A percentile compares a stretch with the other conserved stretches of the same genome.
phyloP scores from a whole-genome alignment of 129 eudicot species.

The Saposhnikovia divaricata region DNA sequence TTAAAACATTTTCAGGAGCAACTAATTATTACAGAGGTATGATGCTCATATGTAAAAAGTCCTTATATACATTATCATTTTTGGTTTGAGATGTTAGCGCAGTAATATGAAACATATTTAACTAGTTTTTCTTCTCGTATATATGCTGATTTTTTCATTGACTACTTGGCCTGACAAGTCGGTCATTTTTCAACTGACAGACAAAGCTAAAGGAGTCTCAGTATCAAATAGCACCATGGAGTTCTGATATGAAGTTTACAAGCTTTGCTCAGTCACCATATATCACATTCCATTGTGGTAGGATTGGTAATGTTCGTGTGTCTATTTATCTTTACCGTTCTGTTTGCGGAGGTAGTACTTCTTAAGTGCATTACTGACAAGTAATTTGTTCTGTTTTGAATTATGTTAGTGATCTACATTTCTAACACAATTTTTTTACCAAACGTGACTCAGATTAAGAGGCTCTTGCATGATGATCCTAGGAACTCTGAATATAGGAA shows the following conservation, averaged over 20 bases:
- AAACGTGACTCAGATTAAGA: constrained; percentile 47
- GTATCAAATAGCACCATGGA: constrained; percentile 75
- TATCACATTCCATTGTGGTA: constrained; percentile 53
- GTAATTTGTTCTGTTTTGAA: neutral
- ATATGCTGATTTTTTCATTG: neutral
- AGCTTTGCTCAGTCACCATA: constrained; percentile 53
- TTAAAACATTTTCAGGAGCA: constrained; percentile 91
- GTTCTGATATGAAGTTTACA: constrained; percentile 44
- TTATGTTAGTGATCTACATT: neutral
- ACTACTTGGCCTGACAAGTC: neutral
- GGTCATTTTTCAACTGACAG: constrained; percentile 25
- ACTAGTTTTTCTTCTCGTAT: neutral
- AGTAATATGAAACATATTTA: neutral
- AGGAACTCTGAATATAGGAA: constrained; percentile 73
- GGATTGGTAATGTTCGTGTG: constrained; percentile 19
- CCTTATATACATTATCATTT: neutral
- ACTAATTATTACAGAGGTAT: constrained; percentile 76
- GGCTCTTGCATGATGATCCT: constrained; percentile 75
- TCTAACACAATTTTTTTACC: constrained; percentile 6
- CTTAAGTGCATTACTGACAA: neutral
- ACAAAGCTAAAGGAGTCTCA: constrained; percentile 93
- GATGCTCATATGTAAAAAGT: constrained; percentile 8
- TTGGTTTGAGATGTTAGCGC: neutral
- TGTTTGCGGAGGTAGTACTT: neutral
- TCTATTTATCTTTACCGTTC: constrained; percentile 3